Base-by-base conservation (phyloP, 257 asterid species). In the Euphrasia confusa region DNA sequence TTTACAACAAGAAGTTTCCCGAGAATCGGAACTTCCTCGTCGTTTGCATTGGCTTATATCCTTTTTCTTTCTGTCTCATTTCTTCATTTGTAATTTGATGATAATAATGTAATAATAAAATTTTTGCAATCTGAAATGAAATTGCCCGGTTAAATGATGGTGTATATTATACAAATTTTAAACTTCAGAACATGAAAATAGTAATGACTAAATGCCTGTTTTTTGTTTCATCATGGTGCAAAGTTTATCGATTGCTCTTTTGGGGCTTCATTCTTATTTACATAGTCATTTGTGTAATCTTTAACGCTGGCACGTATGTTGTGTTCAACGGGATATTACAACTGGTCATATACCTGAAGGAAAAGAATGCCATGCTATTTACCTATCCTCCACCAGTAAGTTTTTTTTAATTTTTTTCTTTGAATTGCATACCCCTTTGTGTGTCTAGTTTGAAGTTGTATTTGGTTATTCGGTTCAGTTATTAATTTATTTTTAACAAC, bases 341-440 rank as follows among this genome's bases (percentile, higher is more conserved):
- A 75, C 69, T 93, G 80, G 63, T 87, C 59, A 69, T 80, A 48
- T 75, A 77, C 71, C 40, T 87, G 32, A 89, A 86, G 95, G 95
- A 89, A 66, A 89, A 83, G 84, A 84, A 89, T 35, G 95, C 94
- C 45, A 82, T 93, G 78, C 74, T 93, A 55, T 89, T 84, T 73
- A 93, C 99, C 59, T 83, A 89, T 71, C 87, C 99, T 63, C 96
- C 89, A 7, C 76, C 78, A 5, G 99, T 93, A 78, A 87, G 99
- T 78, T 71, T 42, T 65, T 54, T 21, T 21, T 21, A n/a, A 5
- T 15, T 49, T 7, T 26, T 35, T 54, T 27, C 50, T 4, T 57
- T 68, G 62, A 60, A 57, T 60, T 74, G 18, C 67, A 54, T 26
- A 13, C 49, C 4, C 1, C 15, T 44, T 2, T 14, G 6, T 14